Evolutionary conservation across 192 early-diverging fungal genomes (phyloP).

Genomic region (Coemansia sp.): DNA sequence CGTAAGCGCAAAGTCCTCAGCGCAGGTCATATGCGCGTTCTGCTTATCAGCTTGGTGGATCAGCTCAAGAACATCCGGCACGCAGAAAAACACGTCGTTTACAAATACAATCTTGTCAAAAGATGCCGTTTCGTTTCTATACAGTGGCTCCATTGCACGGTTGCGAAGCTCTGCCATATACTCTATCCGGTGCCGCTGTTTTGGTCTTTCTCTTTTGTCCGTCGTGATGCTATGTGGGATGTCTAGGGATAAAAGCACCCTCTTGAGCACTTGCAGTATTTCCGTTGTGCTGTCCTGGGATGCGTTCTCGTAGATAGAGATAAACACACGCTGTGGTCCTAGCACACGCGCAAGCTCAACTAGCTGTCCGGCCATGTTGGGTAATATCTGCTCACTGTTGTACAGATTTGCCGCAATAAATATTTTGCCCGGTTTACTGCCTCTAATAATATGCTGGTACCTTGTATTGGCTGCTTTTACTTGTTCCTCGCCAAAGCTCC

Average conservation of each 20-base stretch:
- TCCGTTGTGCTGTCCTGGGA: slow-evolving; percentile 42
- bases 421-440: neutral
- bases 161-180: slow-evolving; percentile 55
- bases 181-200: slow-evolving; percentile 42
- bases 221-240: slow-evolving; percentile 30
- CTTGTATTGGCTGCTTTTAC: slow-evolving; percentile 15
- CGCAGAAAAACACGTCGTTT: slow-evolving; percentile 53
- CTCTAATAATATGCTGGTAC: slow-evolving; percentile 15
- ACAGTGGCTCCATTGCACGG: slow-evolving; percentile 45
- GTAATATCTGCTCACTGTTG: slow-evolving; percentile 47
- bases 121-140: neutral
- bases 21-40: slow-evolving; percentile 53
- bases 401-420: slow-evolving; percentile 46
- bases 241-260: slow-evolving; percentile 12
- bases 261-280: slow-evolving; percentile 25
- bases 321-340: slow-evolving; percentile 32
- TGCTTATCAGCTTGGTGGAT: slow-evolving; percentile 47
- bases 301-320: slow-evolving; percentile 56
- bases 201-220: slow-evolving; percentile 10
- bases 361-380: slow-evolving; percentile 46
- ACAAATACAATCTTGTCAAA: slow-evolving; percentile 47
- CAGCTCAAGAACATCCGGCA: slow-evolving; percentile 55
- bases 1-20: slow-evolving; percentile 46
- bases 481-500: slow-evolving; percentile 24
- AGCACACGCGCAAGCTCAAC: slow-evolving; percentile 33